Base-by-base conservation (phyloP, 352 stramenopile species). In the Phytophthora litchii region DNA sequence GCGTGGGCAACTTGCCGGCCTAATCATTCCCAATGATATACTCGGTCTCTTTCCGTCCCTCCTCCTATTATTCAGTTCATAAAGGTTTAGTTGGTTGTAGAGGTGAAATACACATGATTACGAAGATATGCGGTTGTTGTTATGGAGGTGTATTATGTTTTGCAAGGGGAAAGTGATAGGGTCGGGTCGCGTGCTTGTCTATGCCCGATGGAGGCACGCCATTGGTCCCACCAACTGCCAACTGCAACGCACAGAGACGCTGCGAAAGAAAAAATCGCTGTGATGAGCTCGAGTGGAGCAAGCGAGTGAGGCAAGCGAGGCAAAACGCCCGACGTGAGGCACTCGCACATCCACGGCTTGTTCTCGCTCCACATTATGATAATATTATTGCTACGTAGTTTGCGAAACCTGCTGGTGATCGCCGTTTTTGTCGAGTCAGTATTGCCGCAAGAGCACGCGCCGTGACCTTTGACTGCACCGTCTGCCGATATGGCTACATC, bases 201-300 rank as follows among this genome's bases (percentile, higher is more conserved):
- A 56, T 66, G 49, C 14, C 29, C 52, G 44, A 56, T 34, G 54
- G 40, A 31, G 36, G 45, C 14, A n/a, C 12, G 29, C 29, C 10
- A 19, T 49, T 14, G 41, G 49, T 62, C 44, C 45, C 45, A 57
- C 55, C 25, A 9, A 48, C 27, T n/a, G 37, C 55, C 36, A 64
- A 67, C 59, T 67, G 53, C 59, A 67, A 67, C 16, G 40, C 38
- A 32, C 38, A 67, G 16, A 67, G 25, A 32, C 46, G 8, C 23
- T 19, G 13, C 58, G 35, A 5, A 45, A 59, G 40, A 29, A 64
- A 45, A 34, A 27, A 12, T 7, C 19, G 32, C n/a, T n/a, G 34
- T 21, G 36, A 56, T 34, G 29, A 34, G 25, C 25, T 31, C 25
- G 8, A 31, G n/a, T n/a, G n/a, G 3, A n/a, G 43, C 14, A 31